Evolutionary conservation across 208 protist genomes (phyloP), one percentile per base, ranked within the genome.

Genomic region (Leishmania martiniquensis): DNA sequence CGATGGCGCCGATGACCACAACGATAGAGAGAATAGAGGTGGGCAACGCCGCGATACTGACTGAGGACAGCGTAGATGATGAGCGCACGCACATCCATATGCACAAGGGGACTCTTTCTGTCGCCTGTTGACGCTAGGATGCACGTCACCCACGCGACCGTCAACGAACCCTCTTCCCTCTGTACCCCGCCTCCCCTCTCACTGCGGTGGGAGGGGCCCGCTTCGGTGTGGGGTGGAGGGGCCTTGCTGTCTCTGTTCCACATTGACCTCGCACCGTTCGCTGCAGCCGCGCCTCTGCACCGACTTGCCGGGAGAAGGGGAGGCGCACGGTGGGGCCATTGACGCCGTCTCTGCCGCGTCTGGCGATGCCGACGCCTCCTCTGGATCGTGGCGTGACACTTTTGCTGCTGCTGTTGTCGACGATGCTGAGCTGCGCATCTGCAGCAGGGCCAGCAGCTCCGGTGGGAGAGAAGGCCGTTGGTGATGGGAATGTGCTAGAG

Each of bases 241-340:
- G 54, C 70, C 47, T 10, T 9, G 34, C 15, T 55, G 25, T 44
- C 32, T 47, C 59, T 20, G 44, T 22, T 77, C 79, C 44, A 75
- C 73, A 39, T 83, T 83, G 47, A 83, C 73, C 59, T 83, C 73
- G 5, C 29, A 67, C 29, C 79, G 72, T 59, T 83, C 79, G 44
- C 68, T 77, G 68, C 73, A 83, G n/a, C 79, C 79, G 22, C 73
- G 72, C 47, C 66, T 62, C 54, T 45, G 45, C 51, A 62, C 20
- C 25, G 70, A 9, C 54, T 71, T 81, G 22, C 32, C 17, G 2
- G 20, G 15, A 52, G 76, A 51, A 45, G 55, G 4, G 17, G 34
- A 59, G 65, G 42, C 44, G 25, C 39, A 44, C 49, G 12, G 32
- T 39, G 47, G n/a, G 9, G 22, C 49, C 15, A 34, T n/a, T 72